A percentile compares a stretch with the other conserved stretches of the same genome.
These are phyloP conservation scores for Lasiodiplodia gonubiensis DNA, from an alignment of 2,329 filamentous ascomycete genomes.

Conservation along the genomic window DNA sequence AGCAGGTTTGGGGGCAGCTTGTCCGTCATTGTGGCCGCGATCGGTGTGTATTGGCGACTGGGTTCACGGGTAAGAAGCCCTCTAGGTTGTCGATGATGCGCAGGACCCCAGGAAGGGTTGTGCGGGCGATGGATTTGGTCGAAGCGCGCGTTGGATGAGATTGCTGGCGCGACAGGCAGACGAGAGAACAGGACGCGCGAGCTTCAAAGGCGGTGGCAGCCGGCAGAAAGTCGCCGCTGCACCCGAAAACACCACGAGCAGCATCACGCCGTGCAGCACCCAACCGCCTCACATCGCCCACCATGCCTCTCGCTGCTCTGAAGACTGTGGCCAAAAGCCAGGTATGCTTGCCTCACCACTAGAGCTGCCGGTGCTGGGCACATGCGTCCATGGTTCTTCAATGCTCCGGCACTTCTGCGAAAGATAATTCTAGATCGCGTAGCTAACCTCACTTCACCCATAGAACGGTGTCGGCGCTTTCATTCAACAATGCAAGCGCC, in stretches of 20 bases:
- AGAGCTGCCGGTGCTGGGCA: background rate
- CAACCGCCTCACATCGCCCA: constrained; percentile 34
- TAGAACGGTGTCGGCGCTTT: constrained; percentile 97
- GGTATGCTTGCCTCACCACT: constrained; percentile 47
- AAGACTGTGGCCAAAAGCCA: constrained; percentile 61
- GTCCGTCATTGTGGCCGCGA: constrained; percentile 75
- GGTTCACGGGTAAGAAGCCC: background rate
- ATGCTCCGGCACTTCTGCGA: background rate
- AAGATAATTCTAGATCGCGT: background rate
- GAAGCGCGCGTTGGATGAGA: constrained; percentile 13
- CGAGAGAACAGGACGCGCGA: constrained; percentile 7
- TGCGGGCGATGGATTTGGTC: background rate
- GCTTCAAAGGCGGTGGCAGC: constrained; percentile 3
- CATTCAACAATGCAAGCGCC: constrained; percentile 93
- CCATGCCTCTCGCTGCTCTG: constrained; percentile 57
- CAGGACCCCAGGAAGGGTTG: background rate
- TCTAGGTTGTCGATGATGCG: background rate
- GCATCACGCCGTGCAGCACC: background rate
- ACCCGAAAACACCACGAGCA: constrained; percentile 19
- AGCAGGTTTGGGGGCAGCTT: constrained; percentile 92
- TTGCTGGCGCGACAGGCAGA: constrained; percentile 19
- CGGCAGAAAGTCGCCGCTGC: constrained; percentile 3
- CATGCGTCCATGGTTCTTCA: background rate
- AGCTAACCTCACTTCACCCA: constrained; percentile 31
- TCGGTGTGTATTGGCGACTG: background rate